These are phyloP conservation scores for Porphyra umbilicalis DNA, from an alignment of 31 red algal species.

Conservation along the genomic window DNA sequence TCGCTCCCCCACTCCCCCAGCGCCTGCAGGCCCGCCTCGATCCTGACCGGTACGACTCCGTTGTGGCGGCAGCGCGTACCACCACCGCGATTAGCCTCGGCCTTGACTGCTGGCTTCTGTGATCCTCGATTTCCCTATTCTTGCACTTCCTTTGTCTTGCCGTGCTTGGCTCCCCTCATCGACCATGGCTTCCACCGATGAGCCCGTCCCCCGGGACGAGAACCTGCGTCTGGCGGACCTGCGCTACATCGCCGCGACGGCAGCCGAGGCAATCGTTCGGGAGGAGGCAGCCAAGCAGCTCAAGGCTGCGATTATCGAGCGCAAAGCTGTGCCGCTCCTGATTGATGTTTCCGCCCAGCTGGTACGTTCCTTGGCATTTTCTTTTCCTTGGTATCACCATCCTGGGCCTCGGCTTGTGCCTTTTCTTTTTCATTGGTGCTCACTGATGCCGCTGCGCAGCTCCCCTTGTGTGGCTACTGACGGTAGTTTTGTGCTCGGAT, in stretches of 20 bases:
- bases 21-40: too few species aligned
- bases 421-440: background rate
- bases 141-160: too few species aligned
- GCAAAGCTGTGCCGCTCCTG: constrained; percentile 75
- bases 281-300: constrained; percentile 18
- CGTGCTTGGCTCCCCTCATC: background rate
- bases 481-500: background rate
- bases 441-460: background rate
- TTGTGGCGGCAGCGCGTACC: too few species aligned
- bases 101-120: too few species aligned
- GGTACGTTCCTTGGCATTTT: constrained; percentile 27
- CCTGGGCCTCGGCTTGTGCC: background rate
- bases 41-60: too few species aligned
- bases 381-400: background rate
- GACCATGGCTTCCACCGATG: constrained; percentile 32
- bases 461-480: too few species aligned
- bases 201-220: constrained; percentile 56
- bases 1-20: too few species aligned
- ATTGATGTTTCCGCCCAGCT: constrained; percentile 48
- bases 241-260: constrained; percentile 29
- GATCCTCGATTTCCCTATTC: too few species aligned
- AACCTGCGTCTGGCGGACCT: constrained; percentile 72
- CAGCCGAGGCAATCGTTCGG: constrained; percentile 2
- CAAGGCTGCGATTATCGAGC: constrained; percentile 57
- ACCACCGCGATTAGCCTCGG: too few species aligned